Evolutionary conservation across 805 yeast genomes (phyloP), one percentile per base, ranked within the genome.

Genomic region (Zygotorulaspora danielsina): DNA sequence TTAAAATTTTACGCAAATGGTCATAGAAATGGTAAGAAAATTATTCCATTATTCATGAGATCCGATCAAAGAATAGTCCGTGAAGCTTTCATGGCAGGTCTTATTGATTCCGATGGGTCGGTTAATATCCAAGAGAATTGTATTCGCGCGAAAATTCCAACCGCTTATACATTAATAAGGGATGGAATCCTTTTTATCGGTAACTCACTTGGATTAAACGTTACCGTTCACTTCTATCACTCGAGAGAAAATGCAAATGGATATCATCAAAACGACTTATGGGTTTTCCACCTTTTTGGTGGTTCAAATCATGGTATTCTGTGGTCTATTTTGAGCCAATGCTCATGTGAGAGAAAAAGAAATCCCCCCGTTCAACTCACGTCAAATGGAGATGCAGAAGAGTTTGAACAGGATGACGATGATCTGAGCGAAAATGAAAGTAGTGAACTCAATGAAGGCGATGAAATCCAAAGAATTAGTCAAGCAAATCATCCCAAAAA

Each of bases 401-500:
- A 36, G 21, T 29, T n/a, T 29, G 34, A 29, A 12, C 15, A 19
- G 28, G 42, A 33, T n/a, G 19, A 8, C 24, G 36, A 38, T n/a
- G 38, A 32, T 11, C 6, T 6, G 20, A 21, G 5, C 10, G 37
- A 25, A 19, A 29, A 5, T 4, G 8, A 24, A 11, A 7, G 13
- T n/a, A 24, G 8, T 7, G 27, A 24, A 13, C 27, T 24, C 4
- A 24, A 13, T 24, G 27, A 24, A 7, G 27, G 12, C 8, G 27
- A 24, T 5, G 27, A 7, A 7, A 5, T 4, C 4, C 4, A 11
- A 13, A 7, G 12, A 24, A 7, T 7, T 5, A 24, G 8, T 24
- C 78, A 65, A 90, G 24, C 7, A 21, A 21, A 21, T 21, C 24
- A 21, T 7, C 10, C 10, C 10, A 21, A 21, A 21, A 21, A 21